Base-by-base conservation (phyloP, 2,329 filamentous ascomycete genomes). In the Epichloe festucae region DNA sequence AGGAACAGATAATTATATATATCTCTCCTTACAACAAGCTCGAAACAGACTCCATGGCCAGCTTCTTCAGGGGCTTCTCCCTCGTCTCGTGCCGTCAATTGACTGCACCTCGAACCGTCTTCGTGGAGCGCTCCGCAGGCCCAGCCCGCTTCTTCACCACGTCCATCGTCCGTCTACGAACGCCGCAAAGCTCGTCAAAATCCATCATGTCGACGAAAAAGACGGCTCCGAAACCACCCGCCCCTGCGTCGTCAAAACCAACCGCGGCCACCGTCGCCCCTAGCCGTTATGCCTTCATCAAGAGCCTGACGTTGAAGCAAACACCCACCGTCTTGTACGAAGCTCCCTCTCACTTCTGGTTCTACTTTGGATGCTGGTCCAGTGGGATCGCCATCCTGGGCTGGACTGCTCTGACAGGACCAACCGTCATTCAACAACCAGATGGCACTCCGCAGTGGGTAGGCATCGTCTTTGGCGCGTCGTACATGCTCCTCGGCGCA, bases 261-360 rank as follows among this genome's bases (percentile, higher is more conserved):
- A 54, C 43, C 35, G 59, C 43, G 27, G 48, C 50, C 52, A 42
- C 50, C 50, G 54, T 54, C 52, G 56, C 59, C 8, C 60, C 58
- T 40, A 65, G 58, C 51, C 58, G 59, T 61, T 73, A 69, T 59
- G 71, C 67, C 50, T 81, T 75, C 66, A 72, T 74, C 59, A 74
- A 74, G 54, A 74, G 73, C 53, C 73, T 87, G 39, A 76, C 78
- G 14, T 69, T 70, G 53, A 77, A 78, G 55, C 61, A 72, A n/a
- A 67, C 72, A 2, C 73, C 77, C 5, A 80, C 83, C 7, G 65
- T 77, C 3, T 71, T 88, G 43, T 88, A 85, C 69, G 73, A 82
- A 59, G 76, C 77, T 1, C 79, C 80, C 14, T 80, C 81, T 1
- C 82, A 86, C 59, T 76, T 76, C 52, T 73, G 74, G 66, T 84